A percentile compares a stretch with the other conserved stretches of the same genome.
Evolutionary conservation across 306 rosid species (phyloP).

Genomic region (Sicyos baderoa): DNA sequence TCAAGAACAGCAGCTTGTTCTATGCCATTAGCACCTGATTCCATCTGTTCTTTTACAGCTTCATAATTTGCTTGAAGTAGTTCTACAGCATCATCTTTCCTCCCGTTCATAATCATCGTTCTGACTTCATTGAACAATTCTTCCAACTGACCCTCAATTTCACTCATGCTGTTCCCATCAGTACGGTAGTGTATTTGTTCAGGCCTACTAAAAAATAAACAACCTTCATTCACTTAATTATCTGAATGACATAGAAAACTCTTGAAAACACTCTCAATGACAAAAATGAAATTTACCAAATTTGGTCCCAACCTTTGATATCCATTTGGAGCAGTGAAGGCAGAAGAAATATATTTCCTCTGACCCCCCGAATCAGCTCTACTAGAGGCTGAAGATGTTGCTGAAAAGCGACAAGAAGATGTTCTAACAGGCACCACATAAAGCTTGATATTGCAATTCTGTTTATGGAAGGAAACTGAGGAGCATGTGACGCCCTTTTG

Average conservation of each 20-base stretch:
- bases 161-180: conserved; percentile 20
- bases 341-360: conserved; percentile 24
- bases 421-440: conserved; percentile 31
- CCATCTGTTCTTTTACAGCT: conserved; percentile 61
- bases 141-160: conserved; percentile 57
- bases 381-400: conserved; percentile 32
- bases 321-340: conserved; percentile 32
- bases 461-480: conserved; percentile 33
- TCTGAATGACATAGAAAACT: not conserved
- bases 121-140: conserved; percentile 74
- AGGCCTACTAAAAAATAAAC: conserved; percentile 22
- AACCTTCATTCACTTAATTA: not conserved
- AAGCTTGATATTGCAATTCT: conserved; percentile 30
- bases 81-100: conserved; percentile 47
- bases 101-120: conserved; percentile 55
- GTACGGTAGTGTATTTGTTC: conserved; percentile 24
- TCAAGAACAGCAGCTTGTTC: conserved; percentile 80
- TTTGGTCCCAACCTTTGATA: conserved; percentile 38
- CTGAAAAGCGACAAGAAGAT: conserved; percentile 22
- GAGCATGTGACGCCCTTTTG: conserved; percentile 30
- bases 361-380: conserved; percentile 23
- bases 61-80: conserved; percentile 72
- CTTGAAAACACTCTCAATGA: conserved; percentile 1
- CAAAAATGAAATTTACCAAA: conserved; percentile 14
- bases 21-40: conserved; percentile 55